Evolutionary conservation across 2,329 filamentous ascomycete species (phyloP).

Genomic region (Aspergillus chevalieri): DNA sequence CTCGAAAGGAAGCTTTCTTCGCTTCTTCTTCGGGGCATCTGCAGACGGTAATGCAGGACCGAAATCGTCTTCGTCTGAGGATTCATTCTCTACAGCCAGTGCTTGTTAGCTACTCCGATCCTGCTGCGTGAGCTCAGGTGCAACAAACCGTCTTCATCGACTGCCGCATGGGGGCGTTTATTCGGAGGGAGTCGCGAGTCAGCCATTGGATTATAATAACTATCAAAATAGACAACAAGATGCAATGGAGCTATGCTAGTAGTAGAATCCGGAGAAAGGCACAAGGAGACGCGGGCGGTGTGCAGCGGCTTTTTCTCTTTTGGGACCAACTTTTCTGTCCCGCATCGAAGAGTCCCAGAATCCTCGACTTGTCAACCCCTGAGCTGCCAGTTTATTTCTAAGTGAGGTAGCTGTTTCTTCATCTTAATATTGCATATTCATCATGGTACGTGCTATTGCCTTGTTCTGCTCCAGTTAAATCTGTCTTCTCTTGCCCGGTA

Average conservation of each 20-base stretch:
- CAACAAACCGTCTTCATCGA: not conserved
- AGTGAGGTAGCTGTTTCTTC: conserved; percentile 10
- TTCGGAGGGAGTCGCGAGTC: conserved; percentile 10
- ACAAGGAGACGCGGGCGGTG: not conserved
- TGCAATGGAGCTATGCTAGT: conserved; percentile 11
- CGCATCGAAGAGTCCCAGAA: conserved; percentile 9
- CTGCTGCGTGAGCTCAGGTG: not conserved
- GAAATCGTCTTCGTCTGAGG: conserved; percentile 78
- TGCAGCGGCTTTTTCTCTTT: not conserved
- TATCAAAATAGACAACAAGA: conserved; percentile 1
- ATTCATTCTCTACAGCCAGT: conserved; percentile 36
- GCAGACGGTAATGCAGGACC: conserved; percentile 82
- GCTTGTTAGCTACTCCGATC: not conserved
- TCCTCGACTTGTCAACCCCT: conserved; percentile 8
- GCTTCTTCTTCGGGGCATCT: conserved; percentile 79
- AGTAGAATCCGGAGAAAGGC: conserved; percentile 9
- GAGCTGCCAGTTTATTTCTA: conserved; percentile 13
- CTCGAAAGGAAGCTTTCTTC: conserved; percentile 83
- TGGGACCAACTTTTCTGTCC: conserved; percentile 22
- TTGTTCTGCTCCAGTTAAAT: conserved; percentile 1
- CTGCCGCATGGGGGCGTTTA: conserved; percentile 12
- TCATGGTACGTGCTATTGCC: conserved; percentile 22
- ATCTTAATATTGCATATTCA: conserved; percentile 14
- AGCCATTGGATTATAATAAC: conserved; percentile 19
- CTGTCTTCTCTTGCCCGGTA: not conserved